Conservation (phyloP, 192 early-diverging fungal species). For the Backusella macrospora region DNA sequence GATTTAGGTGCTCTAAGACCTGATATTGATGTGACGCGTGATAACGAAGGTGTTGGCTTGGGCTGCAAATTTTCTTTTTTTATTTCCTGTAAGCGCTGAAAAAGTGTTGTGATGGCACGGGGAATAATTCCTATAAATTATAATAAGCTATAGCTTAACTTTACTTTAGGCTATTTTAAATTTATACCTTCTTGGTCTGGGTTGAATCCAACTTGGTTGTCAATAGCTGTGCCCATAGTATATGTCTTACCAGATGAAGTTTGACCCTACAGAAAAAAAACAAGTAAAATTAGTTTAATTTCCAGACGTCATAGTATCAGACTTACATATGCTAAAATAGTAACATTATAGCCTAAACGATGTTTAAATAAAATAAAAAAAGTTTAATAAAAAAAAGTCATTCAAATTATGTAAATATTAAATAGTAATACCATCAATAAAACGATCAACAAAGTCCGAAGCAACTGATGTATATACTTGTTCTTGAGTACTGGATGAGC, state of each 20-base stretch:
- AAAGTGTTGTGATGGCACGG: constrained; percentile 65
- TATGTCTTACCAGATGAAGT: constrained; percentile 95
- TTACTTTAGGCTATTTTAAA: neutral
- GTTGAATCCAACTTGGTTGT: constrained; percentile 15
- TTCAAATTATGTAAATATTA: neutral
- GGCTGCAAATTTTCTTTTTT: neutral
- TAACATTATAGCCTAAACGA: constrained; percentile 87
- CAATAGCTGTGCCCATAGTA: constrained; percentile 85
- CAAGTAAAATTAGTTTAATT: neutral
- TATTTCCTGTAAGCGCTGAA: constrained; percentile 40
- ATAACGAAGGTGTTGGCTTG: neutral
- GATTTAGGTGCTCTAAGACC: constrained; percentile 14
- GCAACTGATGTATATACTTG: constrained; percentile 37
- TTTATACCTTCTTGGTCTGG: constrained; percentile 40
- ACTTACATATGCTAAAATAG: constrained; percentile 83
- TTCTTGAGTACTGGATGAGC: constrained; percentile 35
- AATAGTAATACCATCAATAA: constrained; percentile 34
- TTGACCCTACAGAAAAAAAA: constrained; percentile 55
- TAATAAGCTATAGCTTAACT: neutral
- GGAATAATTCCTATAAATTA: constrained; percentile 62
- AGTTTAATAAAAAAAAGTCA: constrained; percentile 10
- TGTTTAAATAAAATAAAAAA: neutral
- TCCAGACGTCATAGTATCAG: neutral
- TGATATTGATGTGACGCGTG: constrained; percentile 10
- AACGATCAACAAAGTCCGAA: constrained; percentile 32